Percentiles rank a stretch among this genome's conserved stretches.
phyloP scores from a whole-genome alignment of 2,329 filamentous ascomycete genomes.

The Phialophora verrucosa region DNA sequence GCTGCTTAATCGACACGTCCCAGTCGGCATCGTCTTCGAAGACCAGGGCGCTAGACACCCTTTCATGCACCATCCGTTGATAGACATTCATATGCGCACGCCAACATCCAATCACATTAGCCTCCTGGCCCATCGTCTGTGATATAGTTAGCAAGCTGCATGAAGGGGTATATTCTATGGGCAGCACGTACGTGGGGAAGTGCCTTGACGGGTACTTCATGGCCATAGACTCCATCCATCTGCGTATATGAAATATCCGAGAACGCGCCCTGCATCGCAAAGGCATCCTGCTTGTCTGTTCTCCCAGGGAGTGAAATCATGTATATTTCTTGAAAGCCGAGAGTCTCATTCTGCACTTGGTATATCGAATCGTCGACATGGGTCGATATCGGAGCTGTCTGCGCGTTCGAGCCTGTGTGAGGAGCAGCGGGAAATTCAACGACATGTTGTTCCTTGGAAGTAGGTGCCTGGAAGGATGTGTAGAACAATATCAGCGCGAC shows the following conservation, averaged over 20 bases:
- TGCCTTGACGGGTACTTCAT: constrained; percentile 33
- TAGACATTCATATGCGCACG: constrained; percentile 50
- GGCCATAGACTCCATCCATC: constrained; percentile 34
- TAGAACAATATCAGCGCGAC: constrained; percentile 22
- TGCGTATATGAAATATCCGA: constrained; percentile 42
- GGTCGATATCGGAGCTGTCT: constrained; percentile 6
- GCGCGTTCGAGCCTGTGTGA: not conserved
- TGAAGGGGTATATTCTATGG: not conserved
- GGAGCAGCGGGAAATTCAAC: not conserved
- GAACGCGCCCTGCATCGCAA: constrained; percentile 52
- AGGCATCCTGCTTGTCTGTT: constrained; percentile 57
- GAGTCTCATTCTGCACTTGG: constrained; percentile 31
- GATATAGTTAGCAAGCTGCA: constrained; percentile 18
- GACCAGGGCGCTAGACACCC: constrained; percentile 57
- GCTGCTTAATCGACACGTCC: constrained; percentile 59
- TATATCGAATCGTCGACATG: constrained; percentile 1
- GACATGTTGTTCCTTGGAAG: constrained; percentile 10
- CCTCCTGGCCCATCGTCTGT: constrained; percentile 31
- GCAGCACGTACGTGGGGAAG: constrained; percentile 31
- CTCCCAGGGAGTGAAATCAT: constrained; percentile 56
- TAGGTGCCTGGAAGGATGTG: constrained; percentile 15
- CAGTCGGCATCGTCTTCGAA: constrained; percentile 65
- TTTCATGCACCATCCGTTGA: constrained; percentile 51
- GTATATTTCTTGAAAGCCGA: constrained; percentile 49
- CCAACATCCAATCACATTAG: constrained; percentile 43